Evolutionary conservation across 805 yeast species (phyloP).

Genomic region (Saccharomycopsis malanga): DNA sequence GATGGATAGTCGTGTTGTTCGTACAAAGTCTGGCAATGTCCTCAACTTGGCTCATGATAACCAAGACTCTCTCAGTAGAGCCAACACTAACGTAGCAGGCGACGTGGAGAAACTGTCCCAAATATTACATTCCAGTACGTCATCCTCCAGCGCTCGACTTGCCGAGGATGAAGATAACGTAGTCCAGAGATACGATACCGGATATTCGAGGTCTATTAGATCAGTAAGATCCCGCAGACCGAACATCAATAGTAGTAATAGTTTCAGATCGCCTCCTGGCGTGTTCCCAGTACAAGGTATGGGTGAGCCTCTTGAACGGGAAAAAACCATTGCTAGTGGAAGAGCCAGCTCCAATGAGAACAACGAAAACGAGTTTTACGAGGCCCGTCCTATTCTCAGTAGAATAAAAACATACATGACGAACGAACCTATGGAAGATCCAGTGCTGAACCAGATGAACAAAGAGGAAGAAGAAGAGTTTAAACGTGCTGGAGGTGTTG

Average conservation of each 20-base stretch:
- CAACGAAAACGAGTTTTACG: constrained; percentile 27
- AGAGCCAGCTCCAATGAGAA: constrained; percentile 25
- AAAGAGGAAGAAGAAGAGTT: constrained; percentile 37
- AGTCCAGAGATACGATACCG: constrained; percentile 7
- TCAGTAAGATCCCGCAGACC: not conserved
- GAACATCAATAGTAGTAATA: not conserved
- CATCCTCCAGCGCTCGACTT: not conserved
- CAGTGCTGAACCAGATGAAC: constrained; percentile 43
- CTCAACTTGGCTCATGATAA: constrained; percentile 16
- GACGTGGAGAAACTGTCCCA: not conserved
- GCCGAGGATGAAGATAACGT: constrained; percentile 1
- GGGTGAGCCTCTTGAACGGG: constrained; percentile 57
- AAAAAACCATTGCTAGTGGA: constrained; percentile 46
- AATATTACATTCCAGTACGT: not conserved
- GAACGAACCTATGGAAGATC: constrained; percentile 24
- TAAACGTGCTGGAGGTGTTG: constrained; percentile 23
- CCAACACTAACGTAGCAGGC: not conserved
- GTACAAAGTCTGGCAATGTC: constrained; percentile 31
- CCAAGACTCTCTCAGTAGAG: constrained; percentile 8
- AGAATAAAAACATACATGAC: not conserved
- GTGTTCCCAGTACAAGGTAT: constrained; percentile 76
- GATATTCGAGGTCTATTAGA: not conserved
- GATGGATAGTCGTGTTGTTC: constrained; percentile 72
- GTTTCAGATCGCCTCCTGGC: constrained; percentile 55
- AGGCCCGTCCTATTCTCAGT: constrained; percentile 18